These are phyloP conservation scores for Russula brevipes DNA, from an alignment of 768 basidiomycete genomes.

Conservation along the genomic window DNA sequence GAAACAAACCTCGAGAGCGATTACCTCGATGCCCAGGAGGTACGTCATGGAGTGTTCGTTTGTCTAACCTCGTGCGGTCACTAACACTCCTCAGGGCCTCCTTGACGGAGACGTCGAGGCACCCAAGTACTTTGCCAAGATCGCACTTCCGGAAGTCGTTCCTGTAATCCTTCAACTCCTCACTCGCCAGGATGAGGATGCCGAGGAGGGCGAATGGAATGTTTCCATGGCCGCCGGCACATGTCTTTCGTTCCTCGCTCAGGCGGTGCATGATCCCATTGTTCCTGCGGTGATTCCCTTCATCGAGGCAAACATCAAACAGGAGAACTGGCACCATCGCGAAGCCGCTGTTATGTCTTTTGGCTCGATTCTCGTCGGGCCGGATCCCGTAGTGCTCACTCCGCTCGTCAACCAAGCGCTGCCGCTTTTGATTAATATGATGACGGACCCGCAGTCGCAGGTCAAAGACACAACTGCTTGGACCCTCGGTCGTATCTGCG, in stretches of 20 bases:
- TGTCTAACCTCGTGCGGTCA: conserved; percentile 14
- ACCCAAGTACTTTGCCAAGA: conserved; percentile 88
- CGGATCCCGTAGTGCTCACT: conserved; percentile 79
- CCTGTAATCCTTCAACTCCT: conserved; percentile 87
- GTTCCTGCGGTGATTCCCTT: conserved; percentile 94
- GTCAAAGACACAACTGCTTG: conserved; percentile 98
- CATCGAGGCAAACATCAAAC: conserved; percentile 93
- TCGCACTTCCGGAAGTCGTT: conserved; percentile 89
- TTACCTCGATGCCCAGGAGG: conserved; percentile 81
- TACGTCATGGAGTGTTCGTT: conserved; percentile 32
- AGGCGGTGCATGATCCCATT: conserved; percentile 84
- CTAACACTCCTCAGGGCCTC: conserved; percentile 51
- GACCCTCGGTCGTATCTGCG: conserved; percentile 95
- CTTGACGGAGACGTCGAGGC: conserved; percentile 84
- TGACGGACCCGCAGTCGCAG: conserved; percentile 75
- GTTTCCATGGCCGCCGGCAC: conserved; percentile 95
- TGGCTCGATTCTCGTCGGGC: conserved; percentile 95
- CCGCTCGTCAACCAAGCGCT: conserved; percentile 93
- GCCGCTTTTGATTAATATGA: conserved; percentile 92
- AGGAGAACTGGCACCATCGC: conserved; percentile 88
- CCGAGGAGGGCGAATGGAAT: conserved; percentile 98
- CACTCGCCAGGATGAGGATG: conserved; percentile 92
- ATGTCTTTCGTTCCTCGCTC: conserved; percentile 82
- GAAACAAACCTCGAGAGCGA: conserved; percentile 75
- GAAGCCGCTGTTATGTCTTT: conserved; percentile 99